Evolutionary conservation across 2,329 filamentous ascomycete genomes (phyloP).

Genomic region (Aspergillus oerlinghausenensis): DNA sequence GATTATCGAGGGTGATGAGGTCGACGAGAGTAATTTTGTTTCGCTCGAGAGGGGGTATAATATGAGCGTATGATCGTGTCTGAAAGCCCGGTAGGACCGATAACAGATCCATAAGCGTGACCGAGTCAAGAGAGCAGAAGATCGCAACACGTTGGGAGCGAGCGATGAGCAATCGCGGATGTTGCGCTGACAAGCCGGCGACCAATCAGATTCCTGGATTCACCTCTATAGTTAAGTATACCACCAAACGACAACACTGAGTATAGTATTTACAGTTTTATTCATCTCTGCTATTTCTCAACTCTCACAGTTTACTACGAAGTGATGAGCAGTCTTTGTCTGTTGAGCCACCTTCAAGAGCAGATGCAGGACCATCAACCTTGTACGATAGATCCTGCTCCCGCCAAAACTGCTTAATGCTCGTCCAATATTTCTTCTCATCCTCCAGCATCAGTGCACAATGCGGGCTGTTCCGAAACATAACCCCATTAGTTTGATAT

Average conservation of each 20-base stretch:
- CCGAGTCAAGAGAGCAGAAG: not conserved
- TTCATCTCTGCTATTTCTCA: not conserved
- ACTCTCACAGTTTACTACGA: not conserved
- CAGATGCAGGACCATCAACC: not conserved
- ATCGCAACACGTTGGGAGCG: not conserved
- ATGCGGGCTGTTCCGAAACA: constrained; percentile 7
- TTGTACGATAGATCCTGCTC: not conserved
- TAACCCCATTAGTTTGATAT: constrained; percentile 1
- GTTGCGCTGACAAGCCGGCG: not conserved
- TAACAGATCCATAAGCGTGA: constrained; percentile 61
- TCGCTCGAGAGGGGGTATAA: constrained; percentile 75
- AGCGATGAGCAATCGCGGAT: constrained; percentile 6
- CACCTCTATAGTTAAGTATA: not conserved
- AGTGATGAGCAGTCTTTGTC: not conserved
- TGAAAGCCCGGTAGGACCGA: constrained; percentile 77
- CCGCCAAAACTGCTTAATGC: constrained; percentile 4
- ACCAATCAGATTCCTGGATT: not conserved
- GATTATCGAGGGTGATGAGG: constrained; percentile 74
- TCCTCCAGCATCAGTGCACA: constrained; percentile 13
- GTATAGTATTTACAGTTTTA: not conserved
- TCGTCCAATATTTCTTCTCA: constrained; percentile 9
- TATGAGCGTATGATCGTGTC: constrained; percentile 63
- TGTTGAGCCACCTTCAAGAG: not conserved
- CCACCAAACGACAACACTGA: not conserved
- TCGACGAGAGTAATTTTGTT: constrained; percentile 74